Conservation (phyloP, 371 early-diverging fungal genomes). For the Conidiobolus incongruus region DNA sequence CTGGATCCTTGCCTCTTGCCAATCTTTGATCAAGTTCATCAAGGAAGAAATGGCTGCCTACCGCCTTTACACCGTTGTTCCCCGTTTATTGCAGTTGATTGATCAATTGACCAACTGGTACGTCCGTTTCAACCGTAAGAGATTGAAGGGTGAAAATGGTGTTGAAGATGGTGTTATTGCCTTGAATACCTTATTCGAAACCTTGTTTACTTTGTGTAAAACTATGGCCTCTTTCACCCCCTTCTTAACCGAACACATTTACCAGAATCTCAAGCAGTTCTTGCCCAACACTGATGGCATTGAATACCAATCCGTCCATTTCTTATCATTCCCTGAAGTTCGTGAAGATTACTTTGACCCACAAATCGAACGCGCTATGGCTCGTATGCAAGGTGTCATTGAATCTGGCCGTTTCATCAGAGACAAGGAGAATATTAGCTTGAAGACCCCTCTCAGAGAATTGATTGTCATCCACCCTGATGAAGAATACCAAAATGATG, state of each 20-base stretch:
- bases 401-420: slow-evolving; percentile 89
- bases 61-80: slow-evolving; percentile 91
- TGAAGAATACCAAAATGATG: slow-evolving; percentile 70
- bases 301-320: slow-evolving; percentile 79
- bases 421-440: slow-evolving; percentile 80
- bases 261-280: slow-evolving; percentile 71
- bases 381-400: slow-evolving; percentile 93
- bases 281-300: slow-evolving; percentile 25
- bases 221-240: slow-evolving; percentile 99
- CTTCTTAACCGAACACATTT: slow-evolving; percentile 96
- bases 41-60: slow-evolving; percentile 88
- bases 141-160: slow-evolving; percentile 89
- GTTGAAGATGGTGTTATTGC: slow-evolving; percentile 62
- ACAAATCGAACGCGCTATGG: slow-evolving; percentile 82
- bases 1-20: slow-evolving; percentile 94
- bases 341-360: slow-evolving; percentile 89
- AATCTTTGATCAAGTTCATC: slow-evolving; percentile 77
- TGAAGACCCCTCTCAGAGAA: slow-evolving; percentile 95
- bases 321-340: slow-evolving; percentile 77
- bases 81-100: slow-evolving; percentile 73
- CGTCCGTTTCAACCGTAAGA: slow-evolving; percentile 96
- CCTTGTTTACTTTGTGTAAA: slow-evolving; percentile 74
- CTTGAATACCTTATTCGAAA: slow-evolving; percentile 84
- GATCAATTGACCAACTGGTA: slow-evolving; percentile 99
- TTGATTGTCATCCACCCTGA: slow-evolving; percentile 79